phyloP scores from a whole-genome alignment of 1,284 basidiomycete genomes.

The Rhodofomes roseus region DNA sequence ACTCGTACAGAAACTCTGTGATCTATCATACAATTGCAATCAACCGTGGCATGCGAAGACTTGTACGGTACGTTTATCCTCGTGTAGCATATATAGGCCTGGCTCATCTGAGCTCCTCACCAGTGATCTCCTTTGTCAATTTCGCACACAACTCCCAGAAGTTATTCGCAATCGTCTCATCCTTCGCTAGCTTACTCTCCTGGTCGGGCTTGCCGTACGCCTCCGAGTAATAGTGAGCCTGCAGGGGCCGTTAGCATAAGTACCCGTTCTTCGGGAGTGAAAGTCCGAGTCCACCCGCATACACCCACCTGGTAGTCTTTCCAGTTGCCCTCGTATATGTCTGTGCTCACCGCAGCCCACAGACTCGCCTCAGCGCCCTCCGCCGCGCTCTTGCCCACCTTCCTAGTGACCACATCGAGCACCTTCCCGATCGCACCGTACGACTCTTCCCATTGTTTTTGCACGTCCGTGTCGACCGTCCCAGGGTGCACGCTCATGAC shows the following conservation, averaged over 20 bases:
- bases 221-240: constrained; percentile 30
- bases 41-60: too few species aligned
- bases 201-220: constrained; percentile 24
- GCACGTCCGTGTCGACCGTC: constrained; percentile 29
- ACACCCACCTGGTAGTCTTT: constrained; percentile 25
- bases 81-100: neutral
- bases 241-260: neutral
- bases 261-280: neutral
- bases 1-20: neutral
- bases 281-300: neutral
- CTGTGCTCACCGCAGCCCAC: constrained; percentile 28
- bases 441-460: constrained; percentile 23
- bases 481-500: constrained; percentile 29
- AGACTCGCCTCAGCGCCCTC: constrained; percentile 30
- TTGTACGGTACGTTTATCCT: neutral
- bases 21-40: neutral
- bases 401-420: constrained; percentile 19
- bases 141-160: constrained; percentile 26
- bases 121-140: constrained; percentile 23
- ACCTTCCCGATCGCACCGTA: constrained; percentile 25
- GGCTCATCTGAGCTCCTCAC: constrained; percentile 19
- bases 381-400: constrained; percentile 24
- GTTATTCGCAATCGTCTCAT: constrained; percentile 19
- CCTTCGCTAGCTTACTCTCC: constrained; percentile 25
- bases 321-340: constrained; percentile 27